phyloP scores from a whole-genome alignment of 1,284 basidiomycete genomes.

The Serendipita sp. region DNA sequence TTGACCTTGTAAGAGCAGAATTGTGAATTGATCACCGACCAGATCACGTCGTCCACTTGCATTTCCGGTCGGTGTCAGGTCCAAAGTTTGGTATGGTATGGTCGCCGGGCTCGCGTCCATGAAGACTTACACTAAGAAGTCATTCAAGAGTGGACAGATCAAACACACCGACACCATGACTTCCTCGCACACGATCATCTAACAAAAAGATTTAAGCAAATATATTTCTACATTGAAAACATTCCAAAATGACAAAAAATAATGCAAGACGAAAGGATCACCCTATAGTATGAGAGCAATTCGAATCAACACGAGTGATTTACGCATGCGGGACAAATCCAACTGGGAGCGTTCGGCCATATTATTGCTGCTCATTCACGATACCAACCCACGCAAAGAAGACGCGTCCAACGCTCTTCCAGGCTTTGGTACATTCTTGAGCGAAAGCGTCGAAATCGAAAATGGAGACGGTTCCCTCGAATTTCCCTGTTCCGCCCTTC shows the following conservation, averaged over 20 bases:
- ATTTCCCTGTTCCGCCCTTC: not conserved
- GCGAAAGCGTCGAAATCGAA: not conserved
- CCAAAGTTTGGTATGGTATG: not conserved
- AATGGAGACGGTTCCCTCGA: not conserved
- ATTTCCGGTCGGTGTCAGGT: conserved; percentile 9
- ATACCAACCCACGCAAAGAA: not conserved
- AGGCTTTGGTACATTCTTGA: conserved; percentile 3
- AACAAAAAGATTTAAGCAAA: too few relatives aligned
- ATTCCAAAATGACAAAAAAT: too few relatives aligned
- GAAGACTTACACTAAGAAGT: too few relatives aligned
- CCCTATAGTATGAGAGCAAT: too few relatives aligned
- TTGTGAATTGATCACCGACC: conserved; percentile 85
- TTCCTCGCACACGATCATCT: too few relatives aligned
- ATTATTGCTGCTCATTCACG: not conserved
- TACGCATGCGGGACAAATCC: too few relatives aligned
- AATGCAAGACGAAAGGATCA: too few relatives aligned
- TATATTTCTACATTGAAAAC: too few relatives aligned
- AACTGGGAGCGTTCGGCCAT: too few relatives aligned
- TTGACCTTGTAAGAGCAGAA: conserved; percentile 98
- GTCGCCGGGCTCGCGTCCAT: not conserved
- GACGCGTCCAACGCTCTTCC: conserved; percentile 1
- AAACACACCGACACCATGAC: too few relatives aligned
- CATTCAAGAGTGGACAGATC: too few relatives aligned
- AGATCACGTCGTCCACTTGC: conserved; percentile 93
- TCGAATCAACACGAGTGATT: not conserved